phyloP scores from a whole-genome alignment of 257 asterid species.

The Perilla frutescens region DNA sequence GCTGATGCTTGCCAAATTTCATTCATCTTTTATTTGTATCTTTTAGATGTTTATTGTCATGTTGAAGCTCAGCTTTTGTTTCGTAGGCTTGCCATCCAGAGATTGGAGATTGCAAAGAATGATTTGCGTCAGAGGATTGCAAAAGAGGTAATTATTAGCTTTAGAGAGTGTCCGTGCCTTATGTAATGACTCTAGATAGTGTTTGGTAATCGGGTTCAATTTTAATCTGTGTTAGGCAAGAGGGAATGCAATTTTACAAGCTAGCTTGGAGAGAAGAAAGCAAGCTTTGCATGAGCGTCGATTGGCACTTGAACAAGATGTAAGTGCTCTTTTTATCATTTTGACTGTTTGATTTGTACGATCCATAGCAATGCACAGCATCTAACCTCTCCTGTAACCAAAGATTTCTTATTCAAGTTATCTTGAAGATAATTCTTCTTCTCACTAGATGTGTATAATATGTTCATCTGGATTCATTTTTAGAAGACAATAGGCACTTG shows the following conservation, averaged over 20 bases:
- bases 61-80: conserved; percentile 35
- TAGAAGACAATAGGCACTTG: not conserved
- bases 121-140: conserved; percentile 93
- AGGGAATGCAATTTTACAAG: conserved; percentile 94
- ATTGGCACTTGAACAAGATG: conserved; percentile 96
- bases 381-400: not conserved
- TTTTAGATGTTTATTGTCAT: conserved; percentile 26
- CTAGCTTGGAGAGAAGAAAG: conserved; percentile 95
- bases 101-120: conserved; percentile 86
- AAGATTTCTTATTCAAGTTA: conserved; percentile 7
- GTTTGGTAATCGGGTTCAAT: conserved; percentile 30
- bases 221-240: conserved; percentile 63
- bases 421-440: too few species aligned
- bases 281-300: conserved; percentile 96
- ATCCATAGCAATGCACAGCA: conserved; percentile 1
- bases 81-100: conserved; percentile 87
- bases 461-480: not conserved
- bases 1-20: conserved; percentile 24
- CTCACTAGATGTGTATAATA: too few species aligned
- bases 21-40: not conserved
- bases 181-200: conserved; percentile 3
- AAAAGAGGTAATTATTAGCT: conserved; percentile 69
- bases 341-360: conserved; percentile 12
- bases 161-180: conserved; percentile 23
- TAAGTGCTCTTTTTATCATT: conserved; percentile 40